Conservation (phyloP, 352 stramenopile species). For the Pythium myriotylum region DNA sequence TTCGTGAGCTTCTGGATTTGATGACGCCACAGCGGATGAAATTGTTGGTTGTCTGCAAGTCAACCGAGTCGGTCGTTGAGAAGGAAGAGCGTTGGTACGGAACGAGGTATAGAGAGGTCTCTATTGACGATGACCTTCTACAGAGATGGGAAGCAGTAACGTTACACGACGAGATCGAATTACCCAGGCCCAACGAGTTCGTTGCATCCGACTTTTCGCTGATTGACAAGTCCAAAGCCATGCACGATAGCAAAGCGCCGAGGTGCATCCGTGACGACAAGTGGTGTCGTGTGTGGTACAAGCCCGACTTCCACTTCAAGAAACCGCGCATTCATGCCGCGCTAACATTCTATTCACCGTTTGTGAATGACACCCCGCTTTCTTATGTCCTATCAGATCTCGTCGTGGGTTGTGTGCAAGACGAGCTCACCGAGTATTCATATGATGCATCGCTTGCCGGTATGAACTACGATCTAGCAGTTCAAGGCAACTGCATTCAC, state of each 20-base stretch:
- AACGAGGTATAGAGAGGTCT: conserved; percentile 39
- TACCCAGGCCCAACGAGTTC: conserved; percentile 45
- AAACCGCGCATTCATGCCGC: conserved; percentile 77
- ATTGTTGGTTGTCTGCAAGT: conserved; percentile 40
- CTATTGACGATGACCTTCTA: conserved; percentile 32
- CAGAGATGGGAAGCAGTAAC: conserved; percentile 21
- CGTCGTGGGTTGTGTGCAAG: conserved; percentile 38
- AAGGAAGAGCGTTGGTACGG: conserved; percentile 54
- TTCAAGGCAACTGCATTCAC: conserved; percentile 44
- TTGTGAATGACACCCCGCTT: conserved; percentile 37
- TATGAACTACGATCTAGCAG: conserved; percentile 37
- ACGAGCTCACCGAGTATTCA: conserved; percentile 46
- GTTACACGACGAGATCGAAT: conserved; percentile 39
- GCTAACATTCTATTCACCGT: conserved; percentile 39
- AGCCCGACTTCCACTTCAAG: conserved; percentile 54
- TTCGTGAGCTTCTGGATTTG: conserved; percentile 28
- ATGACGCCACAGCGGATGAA: conserved; percentile 47
- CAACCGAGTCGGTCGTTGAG: conserved; percentile 28
- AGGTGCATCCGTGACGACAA: conserved; percentile 29
- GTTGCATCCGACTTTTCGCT: conserved; percentile 32
- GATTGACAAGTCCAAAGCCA: conserved; percentile 25
- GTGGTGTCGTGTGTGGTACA: conserved; percentile 44
- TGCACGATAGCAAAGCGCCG: conserved; percentile 10
- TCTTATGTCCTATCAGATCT: conserved; percentile 42
- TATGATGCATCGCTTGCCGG: conserved; percentile 34